Percentiles rank a stretch among this genome's conserved stretches.
phyloP scores from a whole-genome alignment of 2,329 filamentous ascomycete species.

The Ophiostoma quercus region DNA sequence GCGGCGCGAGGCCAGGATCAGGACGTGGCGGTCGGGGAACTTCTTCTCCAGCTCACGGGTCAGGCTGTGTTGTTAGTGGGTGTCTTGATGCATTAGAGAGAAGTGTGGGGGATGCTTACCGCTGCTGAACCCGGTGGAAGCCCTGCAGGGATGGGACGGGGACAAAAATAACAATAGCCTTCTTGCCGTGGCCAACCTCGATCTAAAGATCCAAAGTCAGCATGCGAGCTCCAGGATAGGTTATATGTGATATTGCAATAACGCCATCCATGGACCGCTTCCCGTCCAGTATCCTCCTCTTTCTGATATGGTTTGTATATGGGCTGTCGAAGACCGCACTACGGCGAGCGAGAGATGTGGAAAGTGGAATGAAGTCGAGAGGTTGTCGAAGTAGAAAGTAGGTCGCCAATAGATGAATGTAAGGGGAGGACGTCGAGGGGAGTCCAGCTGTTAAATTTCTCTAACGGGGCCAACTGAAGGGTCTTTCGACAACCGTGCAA shows the following conservation, averaged over 20 bases:
- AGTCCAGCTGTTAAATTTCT: slow-evolving; percentile 10
- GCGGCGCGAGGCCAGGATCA: slow-evolving; percentile 97
- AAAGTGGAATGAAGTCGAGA: slow-evolving; percentile 14
- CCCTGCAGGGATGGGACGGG: slow-evolving; percentile 95
- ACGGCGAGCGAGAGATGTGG: slow-evolving; percentile 6
- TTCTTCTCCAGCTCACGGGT: slow-evolving; percentile 99
- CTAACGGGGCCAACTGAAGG: background rate
- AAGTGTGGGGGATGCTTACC: slow-evolving; percentile 55
- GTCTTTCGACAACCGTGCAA: slow-evolving; percentile 16
- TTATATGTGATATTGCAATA: slow-evolving; percentile 29
- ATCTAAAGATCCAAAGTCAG: slow-evolving; percentile 78
- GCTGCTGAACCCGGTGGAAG: slow-evolving; percentile 99
- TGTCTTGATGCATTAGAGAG: too few relatives aligned
- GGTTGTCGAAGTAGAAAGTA: background rate
- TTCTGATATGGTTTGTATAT: slow-evolving; percentile 22
- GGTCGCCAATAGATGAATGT: background rate
- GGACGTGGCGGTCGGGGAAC: slow-evolving; percentile 99
- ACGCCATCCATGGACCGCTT: slow-evolving; percentile 63
- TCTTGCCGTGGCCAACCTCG: slow-evolving; percentile 99
- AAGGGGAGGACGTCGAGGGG: background rate
- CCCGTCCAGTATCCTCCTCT: slow-evolving; percentile 59
- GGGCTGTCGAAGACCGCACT: background rate
- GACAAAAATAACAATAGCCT: slow-evolving; percentile 99
- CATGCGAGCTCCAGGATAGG: slow-evolving; percentile 66
- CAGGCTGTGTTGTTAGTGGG: slow-evolving; percentile 54